Base-by-base conservation (phyloP, 1,139 yeast species). In the Zygosaccharomyces pseudobailii region DNA sequence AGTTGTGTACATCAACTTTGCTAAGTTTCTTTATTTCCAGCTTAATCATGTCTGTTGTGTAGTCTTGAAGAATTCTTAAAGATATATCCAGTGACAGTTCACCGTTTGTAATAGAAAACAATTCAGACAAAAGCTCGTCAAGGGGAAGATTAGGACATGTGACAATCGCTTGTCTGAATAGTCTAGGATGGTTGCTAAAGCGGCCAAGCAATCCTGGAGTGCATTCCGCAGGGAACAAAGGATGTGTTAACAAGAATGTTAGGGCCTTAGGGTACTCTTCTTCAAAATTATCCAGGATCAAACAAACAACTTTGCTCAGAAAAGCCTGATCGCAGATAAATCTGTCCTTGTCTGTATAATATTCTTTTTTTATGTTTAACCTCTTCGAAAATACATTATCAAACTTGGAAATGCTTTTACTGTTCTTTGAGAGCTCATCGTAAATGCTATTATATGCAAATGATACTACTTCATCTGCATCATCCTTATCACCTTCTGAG, bases 171-270 rank as follows among this genome's bases (percentile, higher is more conserved):
- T 86, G 95, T 66, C 88, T 80, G 63, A 85, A 75, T 49, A 89
- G 73, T 46, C 85, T 76, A 34, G 86, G 80, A 52, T 78, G 73
- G 3, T 69, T 55, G 49, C 70, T 68, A 34, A 88, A 72, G 41
- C 75, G 72, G 6, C 67, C 56, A 42, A 87, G 66, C 41, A 90
- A 67, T 1, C 81, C 83, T 2, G 70, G 69, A 5, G 87, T 72
- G 55, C 72, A 78, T 21, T 73, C 69, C 4, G 73, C 68, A 7
- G 97, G 96, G 66, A 84, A 88, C 30, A 87, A 69, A 22, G 97
- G 96, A 68, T 88, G 96, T 2, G 96, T 87, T 52, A 90, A 72
- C 36, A 89, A 72, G 62, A 87, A 90, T 5, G 85, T 78, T 47
- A 87, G 67, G 2, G 89, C 74, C 70, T 57, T 84, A 82, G 39